These are phyloP conservation scores for Colletotrichum euphorbiae DNA, from an alignment of 2,329 filamentous ascomycete species.

Conservation along the genomic window DNA sequence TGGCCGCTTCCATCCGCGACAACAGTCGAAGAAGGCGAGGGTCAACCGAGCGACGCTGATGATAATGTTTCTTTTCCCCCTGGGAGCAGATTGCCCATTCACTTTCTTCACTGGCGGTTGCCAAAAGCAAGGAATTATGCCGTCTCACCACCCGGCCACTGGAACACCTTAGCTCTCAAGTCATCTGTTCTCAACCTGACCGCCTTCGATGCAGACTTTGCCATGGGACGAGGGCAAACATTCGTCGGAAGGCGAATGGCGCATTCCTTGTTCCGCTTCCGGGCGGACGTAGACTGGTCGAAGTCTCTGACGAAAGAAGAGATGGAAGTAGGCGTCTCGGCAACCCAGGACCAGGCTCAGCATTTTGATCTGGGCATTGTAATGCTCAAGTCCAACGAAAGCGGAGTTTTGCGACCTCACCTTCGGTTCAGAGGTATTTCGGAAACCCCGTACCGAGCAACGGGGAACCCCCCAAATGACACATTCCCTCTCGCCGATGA, in stretches of 20 bases:
- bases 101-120: conserved; percentile 68
- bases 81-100: conserved; percentile 58
- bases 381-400: conserved; percentile 43
- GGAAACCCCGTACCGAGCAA: conserved; percentile 36
- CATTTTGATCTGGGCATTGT: conserved; percentile 61
- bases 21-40: conserved; percentile 46
- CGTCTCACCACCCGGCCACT: conserved; percentile 56
- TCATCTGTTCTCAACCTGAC: conserved; percentile 66
- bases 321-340: conserved; percentile 64
- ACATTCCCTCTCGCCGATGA: conserved; percentile 18
- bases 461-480: conserved; percentile 8
- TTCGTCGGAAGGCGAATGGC: conserved; percentile 67
- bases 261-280: conserved; percentile 65
- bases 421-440: conserved; percentile 41
- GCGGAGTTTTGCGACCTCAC: conserved; percentile 6
- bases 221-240: conserved; percentile 46
- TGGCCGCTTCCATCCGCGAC: conserved; percentile 52
- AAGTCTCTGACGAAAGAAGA: conserved; percentile 47
- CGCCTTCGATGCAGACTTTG: conserved; percentile 59
- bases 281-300: conserved; percentile 57
- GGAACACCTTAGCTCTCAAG: conserved; percentile 57
- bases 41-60: conserved; percentile 55
- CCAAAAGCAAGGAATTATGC: conserved; percentile 59
- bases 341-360: conserved; percentile 66
- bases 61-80: conserved; percentile 61